A percentile compares a stretch with the other conserved stretches of the same genome.
phyloP scores from a whole-genome alignment of 164 flowering plant genomes.

The Platanus orientalis region DNA sequence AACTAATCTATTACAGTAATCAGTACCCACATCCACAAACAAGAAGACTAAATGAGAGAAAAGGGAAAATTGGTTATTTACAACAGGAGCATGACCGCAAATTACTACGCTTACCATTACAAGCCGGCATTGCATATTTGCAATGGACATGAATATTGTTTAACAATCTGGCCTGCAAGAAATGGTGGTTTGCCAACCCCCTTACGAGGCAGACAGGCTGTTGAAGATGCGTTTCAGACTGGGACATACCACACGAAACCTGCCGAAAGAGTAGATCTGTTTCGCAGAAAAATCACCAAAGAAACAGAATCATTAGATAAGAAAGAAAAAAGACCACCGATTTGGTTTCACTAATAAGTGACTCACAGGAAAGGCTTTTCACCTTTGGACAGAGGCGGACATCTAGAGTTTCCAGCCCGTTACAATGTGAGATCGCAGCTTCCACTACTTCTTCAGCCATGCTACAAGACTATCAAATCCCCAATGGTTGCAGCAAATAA shows the following conservation, averaged over 20 bases:
- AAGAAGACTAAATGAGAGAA: not conserved
- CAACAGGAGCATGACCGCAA: slow-evolving; percentile 7
- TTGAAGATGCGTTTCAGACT: slow-evolving; percentile 87
- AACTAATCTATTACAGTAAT: slow-evolving; percentile 10
- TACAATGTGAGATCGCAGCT: slow-evolving; percentile 71
- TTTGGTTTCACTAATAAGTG: too few relatives aligned
- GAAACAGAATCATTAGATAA: not conserved
- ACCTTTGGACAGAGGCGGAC: slow-evolving; percentile 93
- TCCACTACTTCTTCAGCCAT: slow-evolving; percentile 62
- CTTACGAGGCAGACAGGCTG: slow-evolving; percentile 44
- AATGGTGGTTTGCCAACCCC: not conserved
- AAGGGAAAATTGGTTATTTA: slow-evolving; percentile 10
- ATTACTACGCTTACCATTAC: not conserved
- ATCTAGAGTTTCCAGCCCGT: slow-evolving; percentile 91
- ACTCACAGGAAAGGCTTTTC: slow-evolving; percentile 7
- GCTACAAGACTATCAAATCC: slow-evolving; percentile 64
- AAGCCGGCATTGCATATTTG: not conserved
- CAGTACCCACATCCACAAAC: not conserved
- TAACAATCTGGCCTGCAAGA: slow-evolving; percentile 1
- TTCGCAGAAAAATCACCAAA: not conserved
- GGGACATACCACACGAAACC: slow-evolving; percentile 61
- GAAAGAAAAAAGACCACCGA: too few relatives aligned
- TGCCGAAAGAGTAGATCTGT: slow-evolving; percentile 58
- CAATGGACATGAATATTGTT: not conserved
- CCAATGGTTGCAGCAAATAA: not conserved